Evolutionary conservation across 2,329 filamentous ascomycete genomes (phyloP).

Genomic region (Dendryphion nanum): DNA sequence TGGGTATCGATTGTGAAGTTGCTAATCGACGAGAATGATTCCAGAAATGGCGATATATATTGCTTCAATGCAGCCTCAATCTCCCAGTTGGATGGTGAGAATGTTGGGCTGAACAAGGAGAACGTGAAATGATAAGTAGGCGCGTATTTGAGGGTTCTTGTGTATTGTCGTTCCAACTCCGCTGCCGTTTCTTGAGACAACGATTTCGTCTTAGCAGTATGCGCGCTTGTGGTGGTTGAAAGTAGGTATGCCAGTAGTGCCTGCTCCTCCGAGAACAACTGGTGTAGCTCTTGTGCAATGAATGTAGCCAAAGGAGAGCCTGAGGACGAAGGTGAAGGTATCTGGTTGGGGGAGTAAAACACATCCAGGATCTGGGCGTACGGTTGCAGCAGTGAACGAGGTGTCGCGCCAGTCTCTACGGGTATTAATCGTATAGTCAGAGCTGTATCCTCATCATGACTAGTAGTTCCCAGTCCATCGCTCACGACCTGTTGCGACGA

Average conservation of each 20-base stretch:
- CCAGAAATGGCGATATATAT: slow-evolving; percentile 78
- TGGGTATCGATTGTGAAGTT: slow-evolving; percentile 97
- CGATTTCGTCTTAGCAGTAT: slow-evolving; percentile 49
- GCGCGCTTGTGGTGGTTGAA: slow-evolving; percentile 44
- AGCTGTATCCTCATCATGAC: slow-evolving; percentile 53
- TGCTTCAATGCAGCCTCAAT: slow-evolving; percentile 77
- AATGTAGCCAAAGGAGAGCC: slow-evolving; percentile 74
- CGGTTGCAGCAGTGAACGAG: slow-evolving; percentile 63
- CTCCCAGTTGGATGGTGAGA: slow-evolving; percentile 83
- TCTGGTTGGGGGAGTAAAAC: slow-evolving; percentile 68
- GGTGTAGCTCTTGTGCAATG: slow-evolving; percentile 73
- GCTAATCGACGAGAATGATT: slow-evolving; percentile 77
- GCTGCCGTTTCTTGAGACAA: slow-evolving; percentile 45
- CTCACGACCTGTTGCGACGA: slow-evolving; percentile 28
- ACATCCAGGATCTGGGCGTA: slow-evolving; percentile 73
- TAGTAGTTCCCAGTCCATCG: slow-evolving; percentile 27
- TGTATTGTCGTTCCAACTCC: slow-evolving; percentile 67
- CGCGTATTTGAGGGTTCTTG: slow-evolving; percentile 84
- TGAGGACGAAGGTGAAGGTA: slow-evolving; percentile 65
- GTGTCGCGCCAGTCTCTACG: slow-evolving; percentile 52
- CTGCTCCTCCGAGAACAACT: slow-evolving; percentile 83
- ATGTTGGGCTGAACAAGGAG: slow-evolving; percentile 82
- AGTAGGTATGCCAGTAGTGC: slow-evolving; percentile 63
- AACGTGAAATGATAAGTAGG: slow-evolving; percentile 95
- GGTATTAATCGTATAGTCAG: slow-evolving; percentile 70